Evolutionary conservation across 1,284 basidiomycete species (phyloP), one percentile per base, ranked within the genome.

Genomic region (Trichosporon asahii): DNA sequence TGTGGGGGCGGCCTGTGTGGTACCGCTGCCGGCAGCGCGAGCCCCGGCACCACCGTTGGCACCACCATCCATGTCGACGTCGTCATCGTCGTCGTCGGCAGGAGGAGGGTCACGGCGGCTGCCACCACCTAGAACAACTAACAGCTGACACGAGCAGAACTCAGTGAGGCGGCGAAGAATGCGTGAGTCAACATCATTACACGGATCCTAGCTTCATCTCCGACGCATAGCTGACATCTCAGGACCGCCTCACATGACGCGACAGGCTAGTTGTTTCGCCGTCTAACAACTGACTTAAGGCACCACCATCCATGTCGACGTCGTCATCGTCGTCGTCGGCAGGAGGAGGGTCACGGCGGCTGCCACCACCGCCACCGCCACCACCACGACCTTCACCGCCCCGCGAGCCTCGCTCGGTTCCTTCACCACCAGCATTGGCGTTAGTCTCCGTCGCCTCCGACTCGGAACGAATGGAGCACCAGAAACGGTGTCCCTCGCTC

Each of bases 401-500:
- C 12, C 65, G 66, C 70, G 60, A 18, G 44, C 66, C 40, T 40
- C 71, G 40, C 63, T 65, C 64, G 31, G 44, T 69, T 14, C 64
- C 70, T n/a, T 35, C 64, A 3, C 40, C 67, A 5, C 49, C 49
- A 5, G 40, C 49, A 1, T 27, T 49, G 5, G 68, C 74, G 25
- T 69, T n/a, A 31, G 4, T 64, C 14, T 69, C 70, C 18, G 66
- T 66, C 23, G 76, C 76, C 67, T 75, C 73, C 12, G 76, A 74
- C 37, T 80, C 79, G 55, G 72, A 71, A 1, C 77, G 70, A 3
- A 76, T 71, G 46, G 72, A 75, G 61, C 77, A 83, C 82, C 83
- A 83, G 74, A 83, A 98, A 66, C 96, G 88, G 82, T 99, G 96
- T 0, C 97, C 96, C 78, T 95, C 94, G 74, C 91, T 92, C 97